phyloP scores from a whole-genome alignment of 2,329 filamentous ascomycete genomes.

The Emericellopsis cladophorae region DNA sequence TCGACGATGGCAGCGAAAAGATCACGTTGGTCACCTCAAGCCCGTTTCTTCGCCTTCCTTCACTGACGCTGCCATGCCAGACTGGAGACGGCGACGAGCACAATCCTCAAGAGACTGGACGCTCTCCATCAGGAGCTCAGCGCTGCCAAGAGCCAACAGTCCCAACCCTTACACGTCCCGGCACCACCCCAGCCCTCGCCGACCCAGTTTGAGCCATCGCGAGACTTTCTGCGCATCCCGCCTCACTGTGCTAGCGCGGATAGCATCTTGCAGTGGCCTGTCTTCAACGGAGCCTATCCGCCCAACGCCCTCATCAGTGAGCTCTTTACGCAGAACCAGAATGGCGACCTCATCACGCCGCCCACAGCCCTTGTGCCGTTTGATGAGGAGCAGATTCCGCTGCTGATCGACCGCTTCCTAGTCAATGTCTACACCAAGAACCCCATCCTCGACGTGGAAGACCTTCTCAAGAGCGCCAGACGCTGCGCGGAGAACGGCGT shows the following conservation, averaged over 20 bases:
- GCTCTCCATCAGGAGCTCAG: slow-evolving; percentile 6
- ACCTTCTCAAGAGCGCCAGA: slow-evolving; percentile 8
- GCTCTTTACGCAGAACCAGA: slow-evolving; percentile 5
- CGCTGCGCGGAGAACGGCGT: slow-evolving; percentile 10
- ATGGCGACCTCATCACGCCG: slow-evolving; percentile 3
- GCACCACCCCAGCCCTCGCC: neutral
- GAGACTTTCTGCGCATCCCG: slow-evolving; percentile 9
- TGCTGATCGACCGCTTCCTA: slow-evolving; percentile 10
- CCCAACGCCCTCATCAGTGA: slow-evolving; percentile 6
- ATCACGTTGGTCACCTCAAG: slow-evolving; percentile 4
- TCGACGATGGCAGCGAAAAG: slow-evolving; percentile 6
- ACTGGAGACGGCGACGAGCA: slow-evolving; percentile 7
- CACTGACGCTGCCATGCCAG: slow-evolving; percentile 1
- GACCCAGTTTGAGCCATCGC: slow-evolving; percentile 4
- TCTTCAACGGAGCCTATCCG: slow-evolving; percentile 7
- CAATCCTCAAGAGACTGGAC: slow-evolving; percentile 7
- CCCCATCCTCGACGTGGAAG: slow-evolving; percentile 10
- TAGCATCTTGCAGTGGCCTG: slow-evolving; percentile 7
- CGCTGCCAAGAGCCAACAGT: slow-evolving; percentile 3
- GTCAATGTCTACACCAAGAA: slow-evolving; percentile 13
- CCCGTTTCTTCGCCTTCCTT: neutral
- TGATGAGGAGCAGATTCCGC: slow-evolving; percentile 10
- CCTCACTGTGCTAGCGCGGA: slow-evolving; percentile 8
- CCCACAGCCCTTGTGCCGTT: slow-evolving; percentile 4
- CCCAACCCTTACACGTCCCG: neutral